A percentile compares a stretch with the other conserved stretches of the same genome.
These are phyloP conservation scores for Candida sanyaensis DNA, from an alignment of 1,139 yeast species.

Conservation along the genomic window DNA sequence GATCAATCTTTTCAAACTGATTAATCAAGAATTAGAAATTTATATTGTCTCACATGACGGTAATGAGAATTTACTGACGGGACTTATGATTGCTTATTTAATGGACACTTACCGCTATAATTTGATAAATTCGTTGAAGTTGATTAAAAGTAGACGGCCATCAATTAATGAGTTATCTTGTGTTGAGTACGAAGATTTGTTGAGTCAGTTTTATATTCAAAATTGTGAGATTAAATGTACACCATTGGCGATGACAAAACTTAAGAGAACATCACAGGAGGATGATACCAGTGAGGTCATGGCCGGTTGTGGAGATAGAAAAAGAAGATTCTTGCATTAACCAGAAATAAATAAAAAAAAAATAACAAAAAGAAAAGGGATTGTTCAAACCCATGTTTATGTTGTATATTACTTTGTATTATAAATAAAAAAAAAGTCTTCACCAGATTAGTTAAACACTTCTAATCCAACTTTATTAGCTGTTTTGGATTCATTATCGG, in stretches of 20 bases:
- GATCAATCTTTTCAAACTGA: conserved; percentile 35
- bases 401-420: conserved; percentile 6
- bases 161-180: conserved; percentile 24
- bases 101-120: conserved; percentile 47
- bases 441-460: conserved; percentile 24
- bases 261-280: conserved; percentile 34
- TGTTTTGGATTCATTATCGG: conserved; percentile 73
- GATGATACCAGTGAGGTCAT: conserved; percentile 15
- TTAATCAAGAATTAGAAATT: conserved; percentile 37
- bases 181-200: conserved; percentile 44
- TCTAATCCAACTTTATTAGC: conserved; percentile 83
- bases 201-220: conserved; percentile 41
- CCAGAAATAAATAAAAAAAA: neutral
- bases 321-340: conserved; percentile 15
- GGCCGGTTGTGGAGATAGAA: conserved; percentile 18
- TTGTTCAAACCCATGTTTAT: neutral
- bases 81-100: conserved; percentile 38
- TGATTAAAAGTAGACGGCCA: conserved; percentile 20
- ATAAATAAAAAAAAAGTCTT: neutral
- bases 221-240: conserved; percentile 30
- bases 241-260: conserved; percentile 17
- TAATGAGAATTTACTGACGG: conserved; percentile 30
- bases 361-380: too few species aligned
- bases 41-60: conserved; percentile 37
- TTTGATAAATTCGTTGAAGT: conserved; percentile 28